phyloP scores from a whole-genome alignment of 371 early-diverging fungal species.

The Dinochytrium kinnereticum region DNA sequence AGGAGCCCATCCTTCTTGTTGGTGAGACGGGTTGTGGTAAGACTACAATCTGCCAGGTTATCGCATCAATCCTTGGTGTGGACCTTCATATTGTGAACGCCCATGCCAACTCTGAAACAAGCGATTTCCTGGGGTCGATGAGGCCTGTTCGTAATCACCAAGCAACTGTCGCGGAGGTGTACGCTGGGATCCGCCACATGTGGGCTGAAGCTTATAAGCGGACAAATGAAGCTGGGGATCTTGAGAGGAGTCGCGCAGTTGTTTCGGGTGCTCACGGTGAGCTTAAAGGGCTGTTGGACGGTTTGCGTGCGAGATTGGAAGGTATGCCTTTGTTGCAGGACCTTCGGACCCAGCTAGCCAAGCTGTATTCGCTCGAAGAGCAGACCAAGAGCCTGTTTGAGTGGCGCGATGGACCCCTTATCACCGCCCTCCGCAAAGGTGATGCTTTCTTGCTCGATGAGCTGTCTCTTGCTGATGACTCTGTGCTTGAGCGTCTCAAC shows the following conservation, averaged over 20 bases:
- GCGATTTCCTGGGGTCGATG: constrained; percentile 98
- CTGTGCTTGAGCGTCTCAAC: constrained; percentile 99
- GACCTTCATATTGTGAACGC: constrained; percentile 93
- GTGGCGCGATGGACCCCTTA: constrained; percentile 96
- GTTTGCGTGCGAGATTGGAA: background rate
- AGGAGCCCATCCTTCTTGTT: constrained; percentile 97
- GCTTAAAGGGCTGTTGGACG: background rate
- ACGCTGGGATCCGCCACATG: constrained; percentile 34
- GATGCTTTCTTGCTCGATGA: constrained; percentile 97
- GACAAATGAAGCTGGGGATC: background rate
- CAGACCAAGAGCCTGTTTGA: constrained; percentile 70
- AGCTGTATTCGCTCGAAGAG: background rate
- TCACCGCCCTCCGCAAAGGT: constrained; percentile 94
- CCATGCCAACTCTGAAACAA: constrained; percentile 97
- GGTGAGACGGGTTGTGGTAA: constrained; percentile 99
- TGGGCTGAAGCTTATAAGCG: background rate
- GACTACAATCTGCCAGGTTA: constrained; percentile 96
- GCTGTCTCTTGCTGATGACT: constrained; percentile 99
- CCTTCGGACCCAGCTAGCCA: background rate
- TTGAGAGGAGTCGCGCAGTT: background rate
- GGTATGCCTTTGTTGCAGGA: background rate
- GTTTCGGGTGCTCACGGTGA: background rate
- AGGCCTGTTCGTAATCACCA: constrained; percentile 85
- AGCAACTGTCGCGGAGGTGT: constrained; percentile 52
- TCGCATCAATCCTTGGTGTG: constrained; percentile 68